These are phyloP conservation scores for Chloropicon primus DNA, from an alignment of 139 green algal genomes.

Conservation along the genomic window DNA sequence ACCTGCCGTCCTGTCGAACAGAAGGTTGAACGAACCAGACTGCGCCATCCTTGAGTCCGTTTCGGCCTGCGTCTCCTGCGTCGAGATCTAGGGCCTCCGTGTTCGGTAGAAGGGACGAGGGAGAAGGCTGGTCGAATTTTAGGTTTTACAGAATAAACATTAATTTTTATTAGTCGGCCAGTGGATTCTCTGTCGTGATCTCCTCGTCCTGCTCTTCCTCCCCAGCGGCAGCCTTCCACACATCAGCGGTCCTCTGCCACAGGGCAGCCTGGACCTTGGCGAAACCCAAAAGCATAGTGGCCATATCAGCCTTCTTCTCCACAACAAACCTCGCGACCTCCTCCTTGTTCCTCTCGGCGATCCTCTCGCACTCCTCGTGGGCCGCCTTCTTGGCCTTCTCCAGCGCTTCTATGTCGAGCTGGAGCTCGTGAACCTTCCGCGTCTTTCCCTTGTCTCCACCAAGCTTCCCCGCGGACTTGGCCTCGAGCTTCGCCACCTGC, in stretches of 20 bases:
- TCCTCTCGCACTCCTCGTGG: constrained; percentile 36
- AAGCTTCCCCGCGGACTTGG: constrained; percentile 9
- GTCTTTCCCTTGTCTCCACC: background rate
- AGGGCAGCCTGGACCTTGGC: background rate
- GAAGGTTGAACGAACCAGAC: no score
- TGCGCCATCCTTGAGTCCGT: no score
- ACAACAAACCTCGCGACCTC: constrained; percentile 21
- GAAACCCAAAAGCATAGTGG: constrained; percentile 16
- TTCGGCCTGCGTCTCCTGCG: no score
- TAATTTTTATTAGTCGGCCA: background rate
- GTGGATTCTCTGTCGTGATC: background rate
- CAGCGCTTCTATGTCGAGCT: constrained; percentile 32
- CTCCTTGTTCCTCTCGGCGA: constrained; percentile 28
- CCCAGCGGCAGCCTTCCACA: background rate
- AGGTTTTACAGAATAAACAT: background rate
- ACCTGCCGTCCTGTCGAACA: no score
- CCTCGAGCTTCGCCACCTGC: constrained; percentile 19
- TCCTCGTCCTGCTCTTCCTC: background rate
- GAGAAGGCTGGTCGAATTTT: no score
- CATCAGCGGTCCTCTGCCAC: background rate
- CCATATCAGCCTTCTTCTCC: constrained; percentile 16
- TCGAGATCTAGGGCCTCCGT: no score
- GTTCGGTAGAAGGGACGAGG: no score
- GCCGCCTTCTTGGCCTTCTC: constrained; percentile 23
- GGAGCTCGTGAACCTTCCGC: constrained; percentile 20